Evolutionary conservation across 2,329 filamentous ascomycete genomes (phyloP), one percentile per base, ranked within the genome.

Genomic region (Ramichloridium luteum): DNA sequence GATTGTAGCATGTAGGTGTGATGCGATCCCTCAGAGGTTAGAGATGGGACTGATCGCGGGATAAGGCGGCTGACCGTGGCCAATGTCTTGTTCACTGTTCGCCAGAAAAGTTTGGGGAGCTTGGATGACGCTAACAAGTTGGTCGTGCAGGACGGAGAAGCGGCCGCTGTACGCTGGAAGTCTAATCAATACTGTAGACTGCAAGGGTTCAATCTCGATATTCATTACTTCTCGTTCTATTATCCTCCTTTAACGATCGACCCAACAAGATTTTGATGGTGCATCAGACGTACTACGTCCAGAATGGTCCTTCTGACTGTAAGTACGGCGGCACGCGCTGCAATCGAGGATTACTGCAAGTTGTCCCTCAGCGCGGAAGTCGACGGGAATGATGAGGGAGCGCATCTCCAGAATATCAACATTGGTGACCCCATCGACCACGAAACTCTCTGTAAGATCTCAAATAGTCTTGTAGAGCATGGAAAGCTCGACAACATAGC

Each of bases 241-340:
- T 22, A 31, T 17, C 32, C 14, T 14, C 13, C 26, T 30, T 30
- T 14, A n/a, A 14, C n/a, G n/a, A n/a, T n/a, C n/a, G n/a, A n/a
- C n/a, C n/a, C n/a, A n/a, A n/a, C n/a, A n/a, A n/a, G n/a, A n/a
- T n/a, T n/a, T n/a, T n/a, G n/a, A n/a, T n/a, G n/a, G n/a, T n/a
- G n/a, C n/a, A n/a, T n/a, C n/a, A n/a, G n/a, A n/a, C n/a, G n/a
- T n/a, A n/a, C n/a, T n/a, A n/a, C n/a, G n/a, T n/a, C n/a, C n/a
- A n/a, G 9, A 13, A 88, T 88, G 81, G 80, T 86, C 12, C 64
- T 80, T 26, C 72, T 90, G 25, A 81, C 76, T n/a, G 78, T 84
- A 65, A 86, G 80, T 3, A 55, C 70, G 45, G 62, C 70, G 44
- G 72, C 82, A 16, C 71, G 77, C 58, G 72, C 73, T 53, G 77